Base-by-base conservation (phyloP, 2,329 filamentous ascomycete species). In the Trichoderma breve region DNA sequence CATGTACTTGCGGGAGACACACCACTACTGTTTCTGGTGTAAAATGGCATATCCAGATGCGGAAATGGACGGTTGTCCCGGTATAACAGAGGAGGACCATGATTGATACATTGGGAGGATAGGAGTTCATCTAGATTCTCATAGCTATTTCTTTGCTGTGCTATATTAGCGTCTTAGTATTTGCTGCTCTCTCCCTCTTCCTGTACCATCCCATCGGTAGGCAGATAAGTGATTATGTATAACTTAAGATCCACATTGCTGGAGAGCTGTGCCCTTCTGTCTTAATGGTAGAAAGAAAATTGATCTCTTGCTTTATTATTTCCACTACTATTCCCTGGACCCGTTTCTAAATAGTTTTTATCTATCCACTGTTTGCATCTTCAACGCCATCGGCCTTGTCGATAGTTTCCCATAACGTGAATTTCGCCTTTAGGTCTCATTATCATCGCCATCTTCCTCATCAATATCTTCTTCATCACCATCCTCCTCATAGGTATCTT, bases 21-120 rank as follows among this genome's bases (percentile, higher is more conserved):
- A 94, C 78, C 82, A 86, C 58, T 99, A 99, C 80, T 99, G 96
- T 83, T 97, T 98, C 80, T 99, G 95, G 93, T 99, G 96, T 82
- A 98, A 98, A 80, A 92, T 88, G 81, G 85, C 85, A 67, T 99
- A 98, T 80, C 88, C 90, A 0, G 90, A 94, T 77, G 84, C 83
- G 43, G 82, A 84, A 43, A 91, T 98, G 91, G 93, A 96, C 14
- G 95, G 93, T 0, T 99, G 96, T 84, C 95, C 96, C 0, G 96
- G 96, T 1, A 71, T 91, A 43, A 92, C 90, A 0, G 96, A 98
- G 81, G 94, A 97, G 78, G 95, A 98, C 77, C 89, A 91, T 73
- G 89, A 91, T 76, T 83, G 64, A 77, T 15, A 9, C 6, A 28
- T 11, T 15, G 2, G 11, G 9, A 28, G 8, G 24, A 12, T 8